phyloP scores from a whole-genome alignment of 371 early-diverging fungal species.

The Smittium mucronatum region DNA sequence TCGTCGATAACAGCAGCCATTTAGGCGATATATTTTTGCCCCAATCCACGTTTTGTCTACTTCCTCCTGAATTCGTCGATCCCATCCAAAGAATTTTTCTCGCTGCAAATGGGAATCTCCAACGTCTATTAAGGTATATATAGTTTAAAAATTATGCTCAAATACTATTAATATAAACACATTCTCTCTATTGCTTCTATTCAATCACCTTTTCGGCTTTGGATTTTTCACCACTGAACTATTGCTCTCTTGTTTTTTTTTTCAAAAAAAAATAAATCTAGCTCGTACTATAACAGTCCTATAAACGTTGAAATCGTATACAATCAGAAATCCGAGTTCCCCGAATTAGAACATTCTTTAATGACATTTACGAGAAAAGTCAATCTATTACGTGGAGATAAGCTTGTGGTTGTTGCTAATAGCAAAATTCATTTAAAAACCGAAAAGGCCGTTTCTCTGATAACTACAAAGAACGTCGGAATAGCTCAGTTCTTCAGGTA shows the following conservation, averaged over 20 bases:
- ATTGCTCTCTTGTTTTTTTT: too few relatives aligned
- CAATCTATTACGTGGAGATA: conserved; percentile 39
- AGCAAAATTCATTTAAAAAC: conserved; percentile 39
- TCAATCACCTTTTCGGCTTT: too few relatives aligned
- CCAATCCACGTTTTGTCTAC: conserved; percentile 37
- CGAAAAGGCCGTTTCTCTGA: conserved; percentile 34
- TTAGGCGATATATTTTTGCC: conserved; percentile 7
- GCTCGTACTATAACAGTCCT: conserved; percentile 34
- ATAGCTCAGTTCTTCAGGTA: conserved; percentile 48
- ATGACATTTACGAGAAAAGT: conserved; percentile 30
- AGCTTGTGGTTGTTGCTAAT: conserved; percentile 39
- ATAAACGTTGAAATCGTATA: conserved; percentile 28
- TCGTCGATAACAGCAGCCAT: too few relatives aligned
- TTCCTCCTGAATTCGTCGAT: conserved; percentile 40
- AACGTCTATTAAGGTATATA: conserved; percentile 44
- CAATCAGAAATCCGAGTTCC: conserved; percentile 10
- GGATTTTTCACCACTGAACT: too few relatives aligned
- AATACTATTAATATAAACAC: too few relatives aligned
- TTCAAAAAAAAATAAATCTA: too few relatives aligned
- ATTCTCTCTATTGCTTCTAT: too few relatives aligned
- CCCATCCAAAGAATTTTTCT: conserved; percentile 42
- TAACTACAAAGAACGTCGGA: conserved; percentile 39
- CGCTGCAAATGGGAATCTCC: conserved; percentile 48
- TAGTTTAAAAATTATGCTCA: too few relatives aligned
- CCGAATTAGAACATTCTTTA: not conserved